These are phyloP conservation scores for Trichomonas vaginalis DNA, from an alignment of 208 protist species.

Conservation along the genomic window DNA sequence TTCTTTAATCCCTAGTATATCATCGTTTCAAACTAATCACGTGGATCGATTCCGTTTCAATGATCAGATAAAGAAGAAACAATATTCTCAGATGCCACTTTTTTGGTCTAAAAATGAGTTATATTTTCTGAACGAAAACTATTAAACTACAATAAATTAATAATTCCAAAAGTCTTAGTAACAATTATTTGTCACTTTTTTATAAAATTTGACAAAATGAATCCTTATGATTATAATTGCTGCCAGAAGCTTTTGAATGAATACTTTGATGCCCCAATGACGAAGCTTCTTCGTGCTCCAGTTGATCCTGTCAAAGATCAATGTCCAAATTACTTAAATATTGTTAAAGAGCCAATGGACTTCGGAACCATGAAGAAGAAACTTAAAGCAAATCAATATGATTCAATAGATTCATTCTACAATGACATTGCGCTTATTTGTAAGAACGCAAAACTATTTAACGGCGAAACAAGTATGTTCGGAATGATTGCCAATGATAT, in stretches of 20 bases:
- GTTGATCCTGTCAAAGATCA: neutral
- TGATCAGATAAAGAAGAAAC: too few species aligned
- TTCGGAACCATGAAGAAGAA: conserved; percentile 13
- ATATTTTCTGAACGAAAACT: too few species aligned
- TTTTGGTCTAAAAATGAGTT: too few species aligned
- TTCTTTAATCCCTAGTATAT: too few species aligned
- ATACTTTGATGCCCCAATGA: neutral
- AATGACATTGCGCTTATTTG: neutral
- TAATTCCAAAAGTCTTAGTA: too few species aligned
- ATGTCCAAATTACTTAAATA: neutral
- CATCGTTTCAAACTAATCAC: too few species aligned
- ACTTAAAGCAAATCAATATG: neutral
- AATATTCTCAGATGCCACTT: too few species aligned
- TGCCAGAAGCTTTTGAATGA: neutral
- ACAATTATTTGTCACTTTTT: too few species aligned
- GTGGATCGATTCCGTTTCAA: too few species aligned
- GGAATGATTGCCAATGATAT: neutral
- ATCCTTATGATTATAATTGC: neutral
- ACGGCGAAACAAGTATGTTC: conserved; percentile 1
- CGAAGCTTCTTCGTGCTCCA: neutral
- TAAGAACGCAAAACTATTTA: neutral
- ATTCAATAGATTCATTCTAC: neutral
- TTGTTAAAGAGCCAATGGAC: neutral
- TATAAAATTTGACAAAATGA: neutral
- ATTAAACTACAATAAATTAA: too few species aligned